These are phyloP conservation scores for Nothopassalora personata DNA, from an alignment of 2,329 filamentous ascomycete genomes.

Conservation along the genomic window DNA sequence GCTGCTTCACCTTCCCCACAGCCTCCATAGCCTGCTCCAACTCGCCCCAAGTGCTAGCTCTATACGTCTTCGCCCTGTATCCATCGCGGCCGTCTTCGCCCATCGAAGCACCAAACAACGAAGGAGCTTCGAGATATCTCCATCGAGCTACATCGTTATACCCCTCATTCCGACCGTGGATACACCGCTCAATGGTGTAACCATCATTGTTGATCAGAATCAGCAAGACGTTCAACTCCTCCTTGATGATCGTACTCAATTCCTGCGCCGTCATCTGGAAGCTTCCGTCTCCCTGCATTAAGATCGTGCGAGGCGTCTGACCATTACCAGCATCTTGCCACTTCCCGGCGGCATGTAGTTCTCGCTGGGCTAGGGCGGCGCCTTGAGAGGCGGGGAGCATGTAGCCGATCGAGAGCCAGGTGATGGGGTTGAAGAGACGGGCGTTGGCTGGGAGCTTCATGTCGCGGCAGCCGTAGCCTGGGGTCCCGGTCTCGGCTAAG, in stretches of 20 bases:
- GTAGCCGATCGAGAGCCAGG: conserved; percentile 65
- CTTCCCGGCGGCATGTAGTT: conserved; percentile 21
- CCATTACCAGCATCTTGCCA: conserved; percentile 11
- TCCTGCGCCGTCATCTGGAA: conserved; percentile 63
- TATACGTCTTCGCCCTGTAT: background rate
- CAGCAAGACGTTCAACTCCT: conserved; percentile 33
- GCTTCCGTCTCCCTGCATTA: conserved; percentile 51
- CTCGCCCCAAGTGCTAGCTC: background rate
- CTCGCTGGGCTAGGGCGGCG: conserved; percentile 59
- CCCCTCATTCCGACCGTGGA: conserved; percentile 38
- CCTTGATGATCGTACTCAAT: conserved; percentile 56
- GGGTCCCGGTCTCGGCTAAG: conserved; percentile 80
- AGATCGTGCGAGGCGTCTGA: conserved; percentile 22
- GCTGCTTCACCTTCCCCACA: background rate
- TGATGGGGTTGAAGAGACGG: conserved; percentile 73
- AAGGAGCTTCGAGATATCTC: conserved; percentile 5
- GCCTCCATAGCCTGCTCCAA: background rate
- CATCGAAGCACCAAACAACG: background rate
- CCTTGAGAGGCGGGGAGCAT: conserved; percentile 59
- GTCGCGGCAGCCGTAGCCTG: conserved; percentile 84
- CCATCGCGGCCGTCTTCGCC: background rate
- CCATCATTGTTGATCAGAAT: conserved; percentile 45
- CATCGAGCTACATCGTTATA: conserved; percentile 17
- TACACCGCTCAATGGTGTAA: conserved; percentile 43
- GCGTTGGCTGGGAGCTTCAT: conserved; percentile 73